Conservation (phyloP, 805 yeast genomes). For the Myxozyma sirexii region DNA sequence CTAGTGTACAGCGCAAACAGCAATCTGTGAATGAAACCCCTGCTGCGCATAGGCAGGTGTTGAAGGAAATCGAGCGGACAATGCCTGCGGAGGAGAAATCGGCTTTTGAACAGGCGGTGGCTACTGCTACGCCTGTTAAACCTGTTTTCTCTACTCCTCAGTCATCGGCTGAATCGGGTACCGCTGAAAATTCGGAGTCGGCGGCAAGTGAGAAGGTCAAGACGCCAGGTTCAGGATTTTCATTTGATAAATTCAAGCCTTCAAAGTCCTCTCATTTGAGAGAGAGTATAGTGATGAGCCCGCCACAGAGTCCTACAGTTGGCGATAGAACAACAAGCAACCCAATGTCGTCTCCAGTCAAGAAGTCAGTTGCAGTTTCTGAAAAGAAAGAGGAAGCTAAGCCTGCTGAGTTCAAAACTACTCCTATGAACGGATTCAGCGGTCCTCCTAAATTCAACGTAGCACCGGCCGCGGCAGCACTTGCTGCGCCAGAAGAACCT, state of each 20-base stretch:
- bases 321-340: not conserved
- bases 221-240: conserved; percentile 1
- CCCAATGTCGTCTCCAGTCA: too few relatives aligned
- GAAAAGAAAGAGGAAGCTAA: not conserved
- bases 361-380: not conserved
- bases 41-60: conserved; percentile 4
- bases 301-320: conserved; percentile 14
- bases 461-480: not conserved
- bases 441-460: not conserved
- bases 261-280: conserved; percentile 22
- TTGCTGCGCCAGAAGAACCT: not conserved
- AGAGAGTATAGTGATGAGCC: conserved; percentile 26
- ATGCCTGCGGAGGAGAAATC: conserved; percentile 23
- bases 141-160: not conserved
- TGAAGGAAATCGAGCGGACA: conserved; percentile 28
- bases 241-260: conserved; percentile 26
- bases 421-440: not conserved
- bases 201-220: not conserved
- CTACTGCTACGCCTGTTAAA: conserved; percentile 24
- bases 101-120: conserved; percentile 22
- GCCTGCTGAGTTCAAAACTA: not conserved
- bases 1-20: conserved; percentile 5
- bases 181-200: not conserved
- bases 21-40: not conserved
- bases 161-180: not conserved